Evolutionary conservation across 129 eudicot genomes (phyloP).

Genomic region (Pulicaria dysenterica): DNA sequence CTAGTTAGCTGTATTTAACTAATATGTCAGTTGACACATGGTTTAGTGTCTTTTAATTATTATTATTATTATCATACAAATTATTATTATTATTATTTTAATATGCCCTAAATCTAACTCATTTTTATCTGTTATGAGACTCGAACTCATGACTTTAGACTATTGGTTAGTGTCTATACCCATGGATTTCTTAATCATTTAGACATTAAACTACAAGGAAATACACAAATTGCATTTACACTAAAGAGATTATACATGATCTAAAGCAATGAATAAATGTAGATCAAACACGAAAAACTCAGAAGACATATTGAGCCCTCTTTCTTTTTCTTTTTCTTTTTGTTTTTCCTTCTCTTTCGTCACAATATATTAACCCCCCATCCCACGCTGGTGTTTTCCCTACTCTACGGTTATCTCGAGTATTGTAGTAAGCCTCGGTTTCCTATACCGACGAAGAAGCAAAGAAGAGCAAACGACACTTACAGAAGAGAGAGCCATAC

Average conservation of each 20-base stretch:
- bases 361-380: slow-evolving; percentile 2
- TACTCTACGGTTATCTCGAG: slow-evolving; percentile 89
- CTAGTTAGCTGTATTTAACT: no score
- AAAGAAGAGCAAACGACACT: slow-evolving; percentile 96
- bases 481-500: slow-evolving; percentile 94
- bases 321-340: background rate
- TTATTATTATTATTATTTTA: no score
- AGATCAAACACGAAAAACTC: slow-evolving; percentile 31
- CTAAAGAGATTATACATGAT: slow-evolving; percentile 36
- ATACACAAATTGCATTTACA: slow-evolving; percentile 44
- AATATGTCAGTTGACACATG: no score
- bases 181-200: no score
- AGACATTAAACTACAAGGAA: background rate
- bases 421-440: slow-evolving; percentile 80
- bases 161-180: no score
- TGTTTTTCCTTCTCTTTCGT: background rate
- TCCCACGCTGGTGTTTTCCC: slow-evolving; percentile 9
- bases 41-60: no score
- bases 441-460: slow-evolving; percentile 81
- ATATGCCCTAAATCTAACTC: no score
- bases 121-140: no score
- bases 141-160: no score
- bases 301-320: slow-evolving; percentile 27
- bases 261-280: slow-evolving; percentile 32
- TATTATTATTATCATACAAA: no score